Evolutionary conservation across 1,284 basidiomycete genomes (phyloP), one percentile per base, ranked within the genome.

Genomic region (Fistulinella cinereoalba): DNA sequence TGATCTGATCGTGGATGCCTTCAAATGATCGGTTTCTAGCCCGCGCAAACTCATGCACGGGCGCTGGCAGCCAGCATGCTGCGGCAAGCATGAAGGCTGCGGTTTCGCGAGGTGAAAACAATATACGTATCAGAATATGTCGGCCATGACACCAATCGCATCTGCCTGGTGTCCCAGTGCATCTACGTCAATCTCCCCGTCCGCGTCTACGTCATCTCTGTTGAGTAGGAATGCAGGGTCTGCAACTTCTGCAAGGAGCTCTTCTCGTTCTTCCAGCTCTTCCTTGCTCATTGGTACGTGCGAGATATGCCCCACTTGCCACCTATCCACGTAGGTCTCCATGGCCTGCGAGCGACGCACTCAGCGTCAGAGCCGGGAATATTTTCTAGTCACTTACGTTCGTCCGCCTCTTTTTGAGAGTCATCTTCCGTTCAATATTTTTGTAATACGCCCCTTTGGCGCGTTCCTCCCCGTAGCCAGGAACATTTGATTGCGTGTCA

Each of bases 381-480:
- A 15, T 6, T 11, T 13, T 15, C 29, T 44, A 25, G 4, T 16
- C 41, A 64, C 81, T 64, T 54, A 91, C 90, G 64, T 85, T 87
- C 16, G 77, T 79, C 12, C 91, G 79, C 64, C 85, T 89, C 73
- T 92, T 93, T 68, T 92, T 90, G 39, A 95, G 71, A 18, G 82
- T 72, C 77, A 92, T 91, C 65, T 91, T 91, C 49, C 88, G 81
- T 64, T 86, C 83, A 49, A 94, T 88, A 60, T 85, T 85, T 68
- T 92, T 92, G 73, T 91, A 93, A 65, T 89, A 92, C 0, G 84
- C 92, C 15, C 86, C 90, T 56, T 80, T 81, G 28, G 66, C 66
- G 47, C 75, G 62, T 38, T 61, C 53, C n/a, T 60, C 53, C 6
- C 46, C 50, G 13, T 34, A 47, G 7, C 52, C 38, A 3, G 48